phyloP scores from a whole-genome alignment of 257 asterid genomes.

The Capsicum pubescens region DNA sequence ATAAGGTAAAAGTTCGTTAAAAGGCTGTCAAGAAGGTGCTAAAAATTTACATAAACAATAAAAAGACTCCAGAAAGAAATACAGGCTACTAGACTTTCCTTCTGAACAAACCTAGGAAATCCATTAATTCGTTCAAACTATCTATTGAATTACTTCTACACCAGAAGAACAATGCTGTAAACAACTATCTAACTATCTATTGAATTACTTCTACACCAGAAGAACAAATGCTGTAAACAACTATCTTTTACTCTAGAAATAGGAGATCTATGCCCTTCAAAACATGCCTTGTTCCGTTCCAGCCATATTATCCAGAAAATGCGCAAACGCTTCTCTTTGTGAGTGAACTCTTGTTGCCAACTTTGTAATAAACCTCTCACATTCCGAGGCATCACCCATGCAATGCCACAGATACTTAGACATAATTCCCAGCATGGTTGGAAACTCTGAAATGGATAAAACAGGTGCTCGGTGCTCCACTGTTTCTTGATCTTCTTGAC shows the following conservation, averaged over 20 bases:
- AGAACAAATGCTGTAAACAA: neutral
- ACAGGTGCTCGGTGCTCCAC: neutral
- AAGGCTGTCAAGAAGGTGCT: neutral
- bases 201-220: slow-evolving; percentile 5
- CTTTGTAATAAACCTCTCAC: slow-evolving; percentile 3
- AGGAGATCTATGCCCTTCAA: neutral
- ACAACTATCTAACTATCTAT: neutral
- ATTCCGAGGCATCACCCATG: neutral
- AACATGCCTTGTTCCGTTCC: neutral
- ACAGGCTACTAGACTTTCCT: neutral
- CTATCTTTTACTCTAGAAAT: neutral
- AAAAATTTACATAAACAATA: neutral
- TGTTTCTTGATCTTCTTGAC: neutral
- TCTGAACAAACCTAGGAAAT: slow-evolving; percentile 3
- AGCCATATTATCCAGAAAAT: slow-evolving; percentile 18
- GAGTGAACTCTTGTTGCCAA: neutral
- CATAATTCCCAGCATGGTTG: neutral
- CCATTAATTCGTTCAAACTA: neutral
- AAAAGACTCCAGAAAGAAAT: neutral
- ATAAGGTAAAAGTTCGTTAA: neutral
- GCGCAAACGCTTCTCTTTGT: neutral
- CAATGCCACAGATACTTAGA: neutral
- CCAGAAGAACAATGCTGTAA: neutral
- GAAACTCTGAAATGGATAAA: neutral
- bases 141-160: neutral